Conservation (phyloP, 768 basidiomycete genomes). For the Collybiopsis luxurians region DNA sequence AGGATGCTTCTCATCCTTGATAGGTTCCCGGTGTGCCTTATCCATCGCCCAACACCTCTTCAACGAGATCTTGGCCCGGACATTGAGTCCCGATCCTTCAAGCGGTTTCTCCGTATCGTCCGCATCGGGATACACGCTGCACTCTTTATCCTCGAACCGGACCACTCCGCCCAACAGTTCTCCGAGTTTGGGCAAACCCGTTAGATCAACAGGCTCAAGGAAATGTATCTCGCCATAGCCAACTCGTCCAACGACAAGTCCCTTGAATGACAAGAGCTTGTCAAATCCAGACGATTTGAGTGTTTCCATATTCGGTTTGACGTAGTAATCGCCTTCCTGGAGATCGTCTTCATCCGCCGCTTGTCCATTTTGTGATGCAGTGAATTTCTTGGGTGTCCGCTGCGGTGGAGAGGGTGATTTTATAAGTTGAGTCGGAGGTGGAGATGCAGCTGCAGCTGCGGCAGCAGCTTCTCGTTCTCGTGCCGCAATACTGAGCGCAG, state of each 20-base stretch:
- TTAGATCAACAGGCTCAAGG: conserved; percentile 81
- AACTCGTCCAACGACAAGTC: conserved; percentile 85
- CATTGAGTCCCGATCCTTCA: conserved; percentile 85
- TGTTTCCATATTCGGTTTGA: conserved; percentile 71
- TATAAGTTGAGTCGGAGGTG: conserved; percentile 23
- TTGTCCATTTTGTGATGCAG: conserved; percentile 21
- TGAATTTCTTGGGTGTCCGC: conserved; percentile 35
- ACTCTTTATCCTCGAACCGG: conserved; percentile 88
- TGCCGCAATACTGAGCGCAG: conserved; percentile 70
- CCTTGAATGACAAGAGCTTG: conserved; percentile 68
- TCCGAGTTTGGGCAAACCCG: conserved; percentile 73
- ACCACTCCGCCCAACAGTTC: conserved; percentile 86
- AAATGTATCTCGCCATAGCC: conserved; percentile 90
- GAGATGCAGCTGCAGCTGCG: conserved; percentile 23
- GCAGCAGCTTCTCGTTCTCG: conserved; percentile 67
- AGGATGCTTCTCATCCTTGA: conserved; percentile 80
- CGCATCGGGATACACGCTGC: conserved; percentile 90
- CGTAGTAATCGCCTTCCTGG: conserved; percentile 90
- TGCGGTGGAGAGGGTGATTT: conserved; percentile 25
- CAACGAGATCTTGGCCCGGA: conserved; percentile 74
- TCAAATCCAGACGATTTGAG: conserved; percentile 72
- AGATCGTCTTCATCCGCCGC: conserved; percentile 34
- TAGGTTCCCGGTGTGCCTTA: conserved; percentile 86
- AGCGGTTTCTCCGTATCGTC: conserved; percentile 84
- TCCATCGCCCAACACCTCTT: conserved; percentile 86